Conservation (phyloP, 148 eudicot species). For the Cornus controversa region DNA sequence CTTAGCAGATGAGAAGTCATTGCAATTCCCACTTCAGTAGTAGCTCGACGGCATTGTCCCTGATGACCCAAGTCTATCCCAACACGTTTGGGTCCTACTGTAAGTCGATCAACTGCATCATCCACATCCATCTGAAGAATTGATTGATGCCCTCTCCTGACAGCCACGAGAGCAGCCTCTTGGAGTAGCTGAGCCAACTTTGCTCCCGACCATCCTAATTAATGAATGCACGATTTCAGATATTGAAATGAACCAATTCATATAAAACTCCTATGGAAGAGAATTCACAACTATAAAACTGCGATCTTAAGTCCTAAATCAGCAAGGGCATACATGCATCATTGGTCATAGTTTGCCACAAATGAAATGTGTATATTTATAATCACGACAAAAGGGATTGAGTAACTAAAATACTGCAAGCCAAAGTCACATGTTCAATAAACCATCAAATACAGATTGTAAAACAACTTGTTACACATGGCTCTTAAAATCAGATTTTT, state of each 20-base stretch:
- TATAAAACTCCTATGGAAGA: not conserved
- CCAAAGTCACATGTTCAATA: no score
- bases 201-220: slow-evolving; percentile 90
- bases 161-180: slow-evolving; percentile 96
- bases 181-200: slow-evolving; percentile 89
- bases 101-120: slow-evolving; percentile 92
- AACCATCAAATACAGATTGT: no score
- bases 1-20: slow-evolving; percentile 79
- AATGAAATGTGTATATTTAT: no score
- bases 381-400: no score
- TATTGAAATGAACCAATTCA: slow-evolving; percentile 5
- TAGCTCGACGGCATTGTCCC: slow-evolving; percentile 87
- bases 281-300: no score
- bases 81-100: slow-evolving; percentile 79
- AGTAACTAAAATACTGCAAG: no score
- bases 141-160: slow-evolving; percentile 69
- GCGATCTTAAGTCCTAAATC: no score
- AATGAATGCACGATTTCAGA: not conserved
- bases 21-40: slow-evolving; percentile 80
- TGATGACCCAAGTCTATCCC: slow-evolving; percentile 76
- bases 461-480: no score
- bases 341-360: no score
- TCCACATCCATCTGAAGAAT: slow-evolving; percentile 74
- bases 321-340: no score
- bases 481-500: no score